Evolutionary conservation across 2,329 filamentous ascomycete genomes (phyloP).

Genomic region (Colletotrichum gloeosporioides): DNA sequence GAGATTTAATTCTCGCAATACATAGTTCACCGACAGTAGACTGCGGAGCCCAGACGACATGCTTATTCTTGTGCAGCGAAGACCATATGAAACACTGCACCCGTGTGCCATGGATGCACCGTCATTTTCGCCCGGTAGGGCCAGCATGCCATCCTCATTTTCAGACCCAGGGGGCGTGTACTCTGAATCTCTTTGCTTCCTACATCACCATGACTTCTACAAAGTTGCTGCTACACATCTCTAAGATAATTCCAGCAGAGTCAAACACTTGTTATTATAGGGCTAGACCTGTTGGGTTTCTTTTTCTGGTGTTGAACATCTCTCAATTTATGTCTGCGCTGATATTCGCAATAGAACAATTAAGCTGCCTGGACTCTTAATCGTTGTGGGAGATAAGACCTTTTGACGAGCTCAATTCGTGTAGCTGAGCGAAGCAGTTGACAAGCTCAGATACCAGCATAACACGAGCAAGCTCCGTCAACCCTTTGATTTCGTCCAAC

Average conservation of each 20-base stretch:
- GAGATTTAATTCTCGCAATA: background rate
- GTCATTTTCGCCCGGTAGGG: background rate
- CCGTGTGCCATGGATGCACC: background rate
- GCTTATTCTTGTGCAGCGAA: background rate
- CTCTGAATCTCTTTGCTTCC: background rate
- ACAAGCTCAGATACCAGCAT: background rate
- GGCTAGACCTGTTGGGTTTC: too few species aligned
- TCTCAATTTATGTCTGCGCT: too few species aligned
- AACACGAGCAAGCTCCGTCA: background rate
- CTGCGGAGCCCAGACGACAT: background rate
- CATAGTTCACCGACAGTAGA: background rate
- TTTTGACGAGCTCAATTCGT: background rate
- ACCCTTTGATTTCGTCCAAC: background rate
- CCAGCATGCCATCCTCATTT: background rate
- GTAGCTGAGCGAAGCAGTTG: background rate
- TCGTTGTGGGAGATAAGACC: background rate
- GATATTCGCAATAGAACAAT: too few species aligned
- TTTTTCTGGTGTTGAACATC: too few species aligned
- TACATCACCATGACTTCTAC: background rate
- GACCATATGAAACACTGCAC: background rate
- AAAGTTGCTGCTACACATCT: background rate
- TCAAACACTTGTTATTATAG: background rate
- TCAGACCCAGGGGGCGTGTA: background rate
- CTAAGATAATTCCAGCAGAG: background rate
- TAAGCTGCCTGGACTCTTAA: too few species aligned